phyloP scores from a whole-genome alignment of 1,139 yeast species.

The Protomyces gravidus region DNA sequence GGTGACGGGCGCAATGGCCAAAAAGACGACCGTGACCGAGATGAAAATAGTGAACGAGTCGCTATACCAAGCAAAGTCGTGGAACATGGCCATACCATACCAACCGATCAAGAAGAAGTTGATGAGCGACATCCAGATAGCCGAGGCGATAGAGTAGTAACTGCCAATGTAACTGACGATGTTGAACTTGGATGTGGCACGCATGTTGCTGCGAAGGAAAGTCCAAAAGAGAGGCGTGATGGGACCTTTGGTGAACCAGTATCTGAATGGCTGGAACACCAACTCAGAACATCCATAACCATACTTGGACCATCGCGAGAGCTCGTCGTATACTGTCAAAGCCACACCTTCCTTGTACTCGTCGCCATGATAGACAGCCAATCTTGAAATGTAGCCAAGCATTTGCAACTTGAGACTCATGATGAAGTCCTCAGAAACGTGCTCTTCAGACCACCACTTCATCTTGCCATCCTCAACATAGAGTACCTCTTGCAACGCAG shows the following conservation, averaged over 20 bases:
- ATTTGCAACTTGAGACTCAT: slow-evolving; percentile 30
- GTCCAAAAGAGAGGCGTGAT: slow-evolving; percentile 32
- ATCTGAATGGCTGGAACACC: slow-evolving; percentile 26
- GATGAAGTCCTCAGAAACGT: slow-evolving; percentile 32
- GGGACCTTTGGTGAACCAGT: slow-evolving; percentile 27
- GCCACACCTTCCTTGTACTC: slow-evolving; percentile 32
- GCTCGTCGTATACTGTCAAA: slow-evolving; percentile 31
- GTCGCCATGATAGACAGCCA: slow-evolving; percentile 17
- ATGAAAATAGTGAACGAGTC: slow-evolving; percentile 29
- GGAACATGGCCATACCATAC: slow-evolving; percentile 20
- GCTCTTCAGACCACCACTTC: slow-evolving; percentile 31
- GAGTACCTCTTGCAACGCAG: slow-evolving; percentile 31
- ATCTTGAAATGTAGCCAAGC: slow-evolving; percentile 5
- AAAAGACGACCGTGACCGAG: slow-evolving; percentile 29
- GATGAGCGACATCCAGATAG: slow-evolving; percentile 27
- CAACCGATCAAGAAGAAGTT: slow-evolving; percentile 31
- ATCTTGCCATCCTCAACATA: slow-evolving; percentile 30
- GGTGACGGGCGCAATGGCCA: slow-evolving; percentile 29
- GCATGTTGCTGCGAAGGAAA: slow-evolving; percentile 26
- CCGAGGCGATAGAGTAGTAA: slow-evolving; percentile 29
- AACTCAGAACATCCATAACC: slow-evolving; percentile 31
- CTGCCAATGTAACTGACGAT: slow-evolving; percentile 31
- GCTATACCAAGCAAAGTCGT: slow-evolving; percentile 24
- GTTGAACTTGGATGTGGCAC: slow-evolving; percentile 29
- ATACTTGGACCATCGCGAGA: slow-evolving; percentile 32